These are phyloP conservation scores for Fusarium sp. DNA, from an alignment of 2,329 filamentous ascomycete species.

Conservation along the genomic window DNA sequence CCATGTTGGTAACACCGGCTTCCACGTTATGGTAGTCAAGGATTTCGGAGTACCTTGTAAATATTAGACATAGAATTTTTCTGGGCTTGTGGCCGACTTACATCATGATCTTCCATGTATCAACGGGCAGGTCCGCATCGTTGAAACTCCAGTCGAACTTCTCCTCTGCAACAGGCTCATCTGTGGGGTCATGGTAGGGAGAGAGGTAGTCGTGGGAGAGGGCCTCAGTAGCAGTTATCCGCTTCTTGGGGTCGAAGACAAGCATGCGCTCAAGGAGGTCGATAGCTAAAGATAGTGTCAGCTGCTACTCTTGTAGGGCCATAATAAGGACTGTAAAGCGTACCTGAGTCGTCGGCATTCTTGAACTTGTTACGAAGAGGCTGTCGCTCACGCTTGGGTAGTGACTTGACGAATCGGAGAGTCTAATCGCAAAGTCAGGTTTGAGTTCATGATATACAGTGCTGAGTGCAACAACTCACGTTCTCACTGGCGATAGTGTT, in stretches of 20 bases:
- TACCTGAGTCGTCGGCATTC: constrained; percentile 89
- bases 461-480: constrained; percentile 61
- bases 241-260: constrained; percentile 97
- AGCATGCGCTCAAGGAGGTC: constrained; percentile 97
- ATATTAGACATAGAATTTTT: constrained; percentile 16
- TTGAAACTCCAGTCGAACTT: constrained; percentile 99
- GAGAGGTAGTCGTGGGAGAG: constrained; percentile 93
- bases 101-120: constrained; percentile 99
- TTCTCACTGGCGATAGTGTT: constrained; percentile 99
- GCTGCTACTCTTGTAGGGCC: background rate
- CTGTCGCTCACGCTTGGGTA: constrained; percentile 93
- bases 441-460: background rate
- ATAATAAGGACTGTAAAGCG: constrained; percentile 43
- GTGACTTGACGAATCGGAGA: constrained; percentile 94
- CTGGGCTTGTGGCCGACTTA: constrained; percentile 57
- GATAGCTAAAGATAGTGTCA: constrained; percentile 69
- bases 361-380: constrained; percentile 90
- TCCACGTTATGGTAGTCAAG: constrained; percentile 98
- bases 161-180: constrained; percentile 94
- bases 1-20: constrained; percentile 54
- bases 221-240: constrained; percentile 86
- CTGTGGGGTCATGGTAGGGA: constrained; percentile 96
- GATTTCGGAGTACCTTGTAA: constrained; percentile 92
- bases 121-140: constrained; percentile 94
- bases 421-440: constrained; percentile 68